Conservation (phyloP, 345 rosid species). For the Lumnitzera littorea region DNA sequence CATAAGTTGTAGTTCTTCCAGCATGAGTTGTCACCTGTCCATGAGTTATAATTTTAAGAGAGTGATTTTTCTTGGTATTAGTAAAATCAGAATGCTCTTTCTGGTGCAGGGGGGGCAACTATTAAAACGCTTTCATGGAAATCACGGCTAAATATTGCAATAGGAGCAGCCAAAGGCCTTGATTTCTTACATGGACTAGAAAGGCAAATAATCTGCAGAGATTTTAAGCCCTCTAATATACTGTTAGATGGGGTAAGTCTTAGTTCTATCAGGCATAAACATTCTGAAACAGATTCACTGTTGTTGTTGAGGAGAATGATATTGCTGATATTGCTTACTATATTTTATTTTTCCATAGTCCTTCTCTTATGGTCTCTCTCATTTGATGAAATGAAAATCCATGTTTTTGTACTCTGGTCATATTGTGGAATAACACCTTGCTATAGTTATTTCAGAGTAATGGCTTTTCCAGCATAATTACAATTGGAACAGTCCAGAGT, state of each 20-base stretch:
- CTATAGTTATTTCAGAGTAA: no score
- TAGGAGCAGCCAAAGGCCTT: constrained; percentile 19
- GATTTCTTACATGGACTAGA: constrained; percentile 12
- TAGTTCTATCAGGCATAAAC: background rate
- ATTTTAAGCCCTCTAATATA: constrained; percentile 19
- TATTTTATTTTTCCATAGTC: no score
- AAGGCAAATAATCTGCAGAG: constrained; percentile 14
- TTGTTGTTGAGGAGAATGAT: no score
- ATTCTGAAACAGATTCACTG: no score
- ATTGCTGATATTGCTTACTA: no score
- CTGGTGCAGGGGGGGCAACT: constrained; percentile 5
- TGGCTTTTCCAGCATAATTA: no score
- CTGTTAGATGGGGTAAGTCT: constrained; percentile 14
- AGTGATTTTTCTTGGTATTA: background rate
- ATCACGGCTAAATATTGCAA: constrained; percentile 10
- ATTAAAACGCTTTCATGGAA: constrained; percentile 8
- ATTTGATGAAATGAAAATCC: no score
- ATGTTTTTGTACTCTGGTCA: no score
- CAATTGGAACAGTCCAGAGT: no score
- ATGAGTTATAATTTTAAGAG: no score
- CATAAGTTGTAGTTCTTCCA: background rate
- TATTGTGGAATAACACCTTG: no score
- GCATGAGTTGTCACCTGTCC: background rate
- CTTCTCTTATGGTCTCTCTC: no score
- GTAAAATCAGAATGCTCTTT: background rate